Base-by-base conservation (phyloP, 495 filamentous ascomycete species). In the Penicillium pulvis region DNA sequence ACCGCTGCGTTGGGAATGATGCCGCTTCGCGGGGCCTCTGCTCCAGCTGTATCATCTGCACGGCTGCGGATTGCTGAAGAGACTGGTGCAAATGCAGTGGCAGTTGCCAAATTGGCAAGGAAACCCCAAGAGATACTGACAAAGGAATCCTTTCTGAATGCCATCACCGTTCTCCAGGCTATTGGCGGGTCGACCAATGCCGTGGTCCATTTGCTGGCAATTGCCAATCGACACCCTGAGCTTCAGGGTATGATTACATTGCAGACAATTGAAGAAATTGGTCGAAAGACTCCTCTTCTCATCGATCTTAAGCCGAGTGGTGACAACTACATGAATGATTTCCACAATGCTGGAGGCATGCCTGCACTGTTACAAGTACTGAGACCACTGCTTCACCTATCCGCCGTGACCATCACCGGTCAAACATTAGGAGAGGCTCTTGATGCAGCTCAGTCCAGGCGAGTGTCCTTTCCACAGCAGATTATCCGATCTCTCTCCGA, bases 161-260 rank as follows among this genome's bases (percentile, higher is more conserved):
- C 86, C 45, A 85, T 87, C 61, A 86, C 76, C 2, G 86, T 89
- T 0, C 76, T 90, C 2, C 87, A 89, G 58, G 86, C 87, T 19
- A 86, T 89, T 43, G 86, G 87, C 20, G 87, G 87, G 17, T 87
- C 84, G 0, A 89, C 86, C 1, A 90, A 89, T 71, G 85, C 84
- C 5, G 77, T 90, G 6, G 82, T 89, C 0, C 87, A 90, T 60
- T 68, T 90, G 10, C 70, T 90, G 67, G 87, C 87, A 19, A 87
- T 88, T 55, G 71, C 75, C 20, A 85, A 85, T 66, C 75, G 85
- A 17, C 85, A 88, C 59, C 84, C 83, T 0, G 57, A 61, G 3
- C 57, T 88, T 6, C 74, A 79, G 14, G 83, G 83, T 0, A 70
- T 69, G 8, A 83, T 90, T 42, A 83, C 78, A 3, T 65, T 88